Evolutionary conservation across 371 early-diverging fungal genomes (phyloP), one percentile per base, ranked within the genome.

Genomic region (Mucor indicus): DNA sequence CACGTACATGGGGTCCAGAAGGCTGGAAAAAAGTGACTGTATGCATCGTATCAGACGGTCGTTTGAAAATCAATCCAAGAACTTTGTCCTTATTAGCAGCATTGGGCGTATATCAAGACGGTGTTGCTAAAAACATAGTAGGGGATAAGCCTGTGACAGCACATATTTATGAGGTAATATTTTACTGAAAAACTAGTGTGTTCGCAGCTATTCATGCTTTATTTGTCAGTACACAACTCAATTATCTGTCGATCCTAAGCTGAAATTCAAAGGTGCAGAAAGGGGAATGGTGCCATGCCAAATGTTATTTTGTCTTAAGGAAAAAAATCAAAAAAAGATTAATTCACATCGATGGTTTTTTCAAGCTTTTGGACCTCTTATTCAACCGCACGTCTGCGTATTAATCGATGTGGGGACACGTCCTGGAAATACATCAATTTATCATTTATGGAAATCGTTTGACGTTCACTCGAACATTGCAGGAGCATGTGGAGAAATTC

Each of bases 321-420:
- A 93, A 74, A 89, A 87, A 63, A 91, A 89, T 57, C 82, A 81
- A 44, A 91, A 92, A 55, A 89, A 93, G 76, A 92, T 96, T 74
- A 96, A 96, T 67, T 94, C 95, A 6, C 97, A 96, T 67, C 87
- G 95, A 35, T 96, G 97, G 97, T 94, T 95, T 81, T 94, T 96
- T 66, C 93, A 95, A 67, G 95, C 95, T 3, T 92, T 96, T 67
- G 86, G 94, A 16, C 83, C 84, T 13, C 54, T 94, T 38, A 62
- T 96, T 48, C 73, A 86, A 9, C 97, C 97, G n/a, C 85, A 92
- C 46, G 86, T 94, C 13, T 91, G 92, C 69, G 85, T 96, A 11
- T 77, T 96, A 16, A 77, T 96, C 42, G 97, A 96, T 63, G 96
- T 96, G 29, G 97, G 97, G 6, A 96, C 97, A 2, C 86, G 89